Base-by-base conservation (phyloP, 805 yeast genomes). In the Starmerella kuoi region DNA sequence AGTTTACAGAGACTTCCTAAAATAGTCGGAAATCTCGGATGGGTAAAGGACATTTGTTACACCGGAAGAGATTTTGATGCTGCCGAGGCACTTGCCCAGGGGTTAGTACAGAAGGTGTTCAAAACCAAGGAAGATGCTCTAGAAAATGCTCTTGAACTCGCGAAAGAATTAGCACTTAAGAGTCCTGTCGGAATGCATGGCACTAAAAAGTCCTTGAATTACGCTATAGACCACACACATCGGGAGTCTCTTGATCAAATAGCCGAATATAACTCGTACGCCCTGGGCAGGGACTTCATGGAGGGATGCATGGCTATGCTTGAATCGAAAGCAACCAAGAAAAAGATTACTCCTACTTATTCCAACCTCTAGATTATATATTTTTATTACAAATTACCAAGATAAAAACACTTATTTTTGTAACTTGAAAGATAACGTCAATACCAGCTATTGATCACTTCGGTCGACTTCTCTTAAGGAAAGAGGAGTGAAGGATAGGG, bases 1-100 rank as follows among this genome's bases (percentile, higher is more conserved):
- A 69, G 82, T 1, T 63, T 81, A 44, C 87, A 81, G 60, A 66
- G 88, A 55, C 54, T 79, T 44, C 78, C 83, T 4, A 54, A 55
- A 17, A 43, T 76, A 1, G 69, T 70, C 17, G 69, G 68, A 33
- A 77, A 77, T 56, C 60, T 64, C 14, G 75, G 83, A 4, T 66
- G 73, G 62, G 60, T 78, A 46, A 69, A 68, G 55, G 80, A 77
- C 50, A 60, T 73, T 37, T 74, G 80, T 4, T 66, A 74, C 48
- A 76, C 85, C 0, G 88, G 79, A 7, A 70, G 71, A 21, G 57
- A 60, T 11, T 79, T 79, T 46, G 61, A 61, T 14, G 70, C 73
- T 1, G 60, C 64, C n/a, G 77, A 73, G 45, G 85, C 87, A 0
- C 50, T 57, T 34, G 58, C 59, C 25, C 52, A 76, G 18, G 88